Base-by-base conservation (phyloP, 2,329 filamentous ascomycete species). In the Penicillium sp. region DNA sequence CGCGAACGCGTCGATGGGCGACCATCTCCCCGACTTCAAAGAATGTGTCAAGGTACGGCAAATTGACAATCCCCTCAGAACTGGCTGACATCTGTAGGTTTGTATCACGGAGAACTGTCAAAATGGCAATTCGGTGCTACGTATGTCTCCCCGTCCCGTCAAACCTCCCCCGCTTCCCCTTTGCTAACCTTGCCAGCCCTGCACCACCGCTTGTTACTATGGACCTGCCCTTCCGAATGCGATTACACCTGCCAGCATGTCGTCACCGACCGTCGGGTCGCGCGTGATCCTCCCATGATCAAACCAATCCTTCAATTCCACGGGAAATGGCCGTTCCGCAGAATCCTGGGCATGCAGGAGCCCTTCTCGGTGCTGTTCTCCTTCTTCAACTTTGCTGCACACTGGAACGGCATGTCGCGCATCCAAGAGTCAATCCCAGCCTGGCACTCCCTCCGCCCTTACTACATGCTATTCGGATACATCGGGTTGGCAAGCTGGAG, bases 161-260 rank as follows among this genome's bases (percentile, higher is more conserved):
- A 27, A 27, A 27, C 24, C n/a, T 49, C 21, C 50, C 54, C 53
- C 44, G n/a, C 52, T 32, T 54, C 56, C 48, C 56, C 43, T 38
- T 16, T 46, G 47, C 49, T 63, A 49, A 61, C 49, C 16, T 50
- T 43, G 31, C 9, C 70, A 96, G 92, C 94, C 59, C 72, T 96
- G 65, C 85, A 90, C 75, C 92, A 88, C 71, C 90, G 90, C 58
- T 82, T 97, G 64, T 86, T 97, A 69, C 79, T 97, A 73, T 99
- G 94, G 94, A 86, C 86, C 71, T 99, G 94, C 78, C 85, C 89
- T 58, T 82, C 89, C 70, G 93, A 99, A 83, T 99, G 94, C 85
- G 92, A 99, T 80, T 96, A 99, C 79, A 88, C 90, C 57, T 99
- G 94, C 81, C 94, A 99, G 74, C 93, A 96, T 81, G 88, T 96